A percentile compares a stretch with the other conserved stretches of the same genome.
phyloP scores from a whole-genome alignment of 441 rosid species.

The Syzygium malaccense region DNA sequence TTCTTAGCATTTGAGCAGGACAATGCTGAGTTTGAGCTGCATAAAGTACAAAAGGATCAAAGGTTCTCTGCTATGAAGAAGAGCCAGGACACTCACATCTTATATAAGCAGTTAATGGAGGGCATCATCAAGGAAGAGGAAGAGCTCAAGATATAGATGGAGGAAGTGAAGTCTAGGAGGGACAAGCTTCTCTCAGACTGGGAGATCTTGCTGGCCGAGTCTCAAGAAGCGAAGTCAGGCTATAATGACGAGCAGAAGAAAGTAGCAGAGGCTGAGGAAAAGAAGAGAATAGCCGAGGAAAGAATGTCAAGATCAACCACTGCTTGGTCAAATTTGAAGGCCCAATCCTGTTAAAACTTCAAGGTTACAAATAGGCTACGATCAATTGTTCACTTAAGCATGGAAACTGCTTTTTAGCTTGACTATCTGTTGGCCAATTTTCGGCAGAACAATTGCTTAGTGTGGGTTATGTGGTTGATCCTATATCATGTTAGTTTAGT shows the following conservation, averaged over 20 bases:
- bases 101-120: background rate
- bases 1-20: background rate
- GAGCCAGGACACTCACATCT: background rate
- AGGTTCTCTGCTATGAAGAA: background rate
- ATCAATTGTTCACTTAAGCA: no score
- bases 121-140: background rate
- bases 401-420: no score
- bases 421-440: no score
- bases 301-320: background rate
- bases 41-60: background rate
- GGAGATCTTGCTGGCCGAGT: background rate
- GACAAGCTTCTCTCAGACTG: background rate
- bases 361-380: no score
- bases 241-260: background rate
- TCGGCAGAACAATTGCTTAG: no score
- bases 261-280: background rate
- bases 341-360: background rate
- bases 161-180: background rate
- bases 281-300: background rate
- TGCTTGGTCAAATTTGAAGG: background rate
- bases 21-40: constrained; percentile 2
- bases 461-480: no score
- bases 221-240: background rate
- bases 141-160: background rate
- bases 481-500: no score